Evolutionary conservation across 2,329 filamentous ascomycete species (phyloP), one percentile per base, ranked within the genome.

Genomic region (Fusarium compactum): DNA sequence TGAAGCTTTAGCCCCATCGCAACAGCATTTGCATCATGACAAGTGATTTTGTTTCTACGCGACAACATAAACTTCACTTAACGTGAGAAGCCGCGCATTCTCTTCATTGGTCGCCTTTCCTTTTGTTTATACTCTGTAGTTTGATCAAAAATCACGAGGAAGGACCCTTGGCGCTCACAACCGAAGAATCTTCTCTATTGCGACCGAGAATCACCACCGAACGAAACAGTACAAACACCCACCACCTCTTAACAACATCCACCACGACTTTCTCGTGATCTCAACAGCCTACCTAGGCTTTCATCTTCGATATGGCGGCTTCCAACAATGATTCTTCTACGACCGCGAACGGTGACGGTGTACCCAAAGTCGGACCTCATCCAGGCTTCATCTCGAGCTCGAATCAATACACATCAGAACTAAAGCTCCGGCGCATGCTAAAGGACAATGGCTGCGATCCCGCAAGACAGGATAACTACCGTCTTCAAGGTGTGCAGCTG

Each of bases 401-500:
- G 24, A 83, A 86, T 52, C 93, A 93, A 61, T 98, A 95, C 82
- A 88, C 94, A 67, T 91, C 93, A 71, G 93, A 98, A 78, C 90
- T 93, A 74, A 90, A 89, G 73, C 88, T 98, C 59, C 90, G 94
- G 66, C 88, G 89, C 76, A 90, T 90, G 78, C 86, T 97, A 62
- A 85, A 86, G 46, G 87, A 88, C 22, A 89, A 91, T 67, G 89
- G 90, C 41, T 89, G 91, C 75, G 92, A 93, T 76, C 90, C 92
- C 54, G 89, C 92, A 40, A 90, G 92, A 61, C 95, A 98, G 79
- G 93, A 95, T 76, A 89, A 83, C 66, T 89, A 93, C 70, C 90
- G 95, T 55, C 82, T 98, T 46, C 93, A 96, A 76, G 96, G 95
- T 20, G 91, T 98, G 12, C 89, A 93, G 63, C 92, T 95, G 85